Evolutionary conservation across 768 basidiomycete genomes (phyloP).

Genomic region (Mycena chlorophos): DNA sequence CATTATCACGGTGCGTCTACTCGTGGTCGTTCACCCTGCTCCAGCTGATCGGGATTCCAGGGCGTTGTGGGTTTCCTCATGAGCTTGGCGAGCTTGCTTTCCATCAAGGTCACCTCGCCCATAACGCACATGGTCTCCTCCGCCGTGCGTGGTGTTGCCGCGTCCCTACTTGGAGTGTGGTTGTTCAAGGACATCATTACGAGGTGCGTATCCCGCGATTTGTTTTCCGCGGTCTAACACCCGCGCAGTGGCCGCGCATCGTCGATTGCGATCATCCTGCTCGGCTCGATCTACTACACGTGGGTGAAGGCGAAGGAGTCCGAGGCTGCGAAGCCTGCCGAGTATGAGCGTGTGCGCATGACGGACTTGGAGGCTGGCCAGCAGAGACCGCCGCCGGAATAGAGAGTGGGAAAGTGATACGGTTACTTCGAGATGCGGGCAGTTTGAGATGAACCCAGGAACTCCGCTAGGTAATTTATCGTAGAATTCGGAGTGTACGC

Average conservation of each 20-base stretch:
- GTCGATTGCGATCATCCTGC: constrained; percentile 79
- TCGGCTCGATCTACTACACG: constrained; percentile 83
- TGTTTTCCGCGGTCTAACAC: neutral
- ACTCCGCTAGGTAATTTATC: constrained; percentile 10
- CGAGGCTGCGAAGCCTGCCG: constrained; percentile 36
- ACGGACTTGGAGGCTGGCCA: constrained; percentile 63
- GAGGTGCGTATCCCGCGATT: constrained; percentile 46
- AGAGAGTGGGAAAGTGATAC: neutral
- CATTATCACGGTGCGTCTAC: constrained; percentile 62
- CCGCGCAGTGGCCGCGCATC: constrained; percentile 68
- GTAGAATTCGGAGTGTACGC: constrained; percentile 10
- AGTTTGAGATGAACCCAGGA: constrained; percentile 1
- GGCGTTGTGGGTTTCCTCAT: constrained; percentile 91
- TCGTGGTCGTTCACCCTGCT: neutral
- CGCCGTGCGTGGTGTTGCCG: constrained; percentile 91
- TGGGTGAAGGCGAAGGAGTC: constrained; percentile 83
- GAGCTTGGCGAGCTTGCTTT: constrained; percentile 88
- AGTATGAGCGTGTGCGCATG: constrained; percentile 64
- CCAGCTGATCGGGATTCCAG: constrained; percentile 35
- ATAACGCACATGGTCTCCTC: constrained; percentile 98
- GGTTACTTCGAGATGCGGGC: too few species aligned
- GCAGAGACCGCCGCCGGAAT: constrained; percentile 19
- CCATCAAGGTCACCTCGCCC: constrained; percentile 96
- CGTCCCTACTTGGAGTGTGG: constrained; percentile 81
- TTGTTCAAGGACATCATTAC: constrained; percentile 82